Conservation (phyloP, 169 alveolate species). For the Plasmodium malariae region DNA sequence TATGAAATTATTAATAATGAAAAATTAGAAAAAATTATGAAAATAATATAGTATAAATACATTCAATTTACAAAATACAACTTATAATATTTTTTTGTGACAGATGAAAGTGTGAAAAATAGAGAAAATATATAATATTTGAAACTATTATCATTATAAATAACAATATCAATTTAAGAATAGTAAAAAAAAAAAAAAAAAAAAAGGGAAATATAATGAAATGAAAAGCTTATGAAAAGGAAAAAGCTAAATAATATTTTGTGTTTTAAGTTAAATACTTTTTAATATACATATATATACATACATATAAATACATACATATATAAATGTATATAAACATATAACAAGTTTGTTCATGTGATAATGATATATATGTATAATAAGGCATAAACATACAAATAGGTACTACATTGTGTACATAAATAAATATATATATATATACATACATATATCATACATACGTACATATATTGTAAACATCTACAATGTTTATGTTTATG, state of each 20-base stretch:
- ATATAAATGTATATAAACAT: no score
- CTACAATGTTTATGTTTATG: background rate
- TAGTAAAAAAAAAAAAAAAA: constrained; percentile 8
- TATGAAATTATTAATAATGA: background rate
- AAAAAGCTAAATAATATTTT: background rate
- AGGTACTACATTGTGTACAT: no score
- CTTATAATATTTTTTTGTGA: constrained; percentile 46
- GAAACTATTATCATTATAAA: constrained; percentile 42
- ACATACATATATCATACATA: no score
- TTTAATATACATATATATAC: background rate
- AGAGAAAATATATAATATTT: constrained; percentile 12
- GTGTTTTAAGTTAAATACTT: background rate
- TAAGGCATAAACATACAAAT: no score
- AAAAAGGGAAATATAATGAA: constrained; percentile 4
- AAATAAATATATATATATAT: constrained; percentile 25
- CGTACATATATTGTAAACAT: background rate
- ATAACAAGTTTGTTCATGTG: no score
- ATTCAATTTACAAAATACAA: constrained; percentile 44
- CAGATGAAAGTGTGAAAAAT: background rate
- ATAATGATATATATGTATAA: no score
- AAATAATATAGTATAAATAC: background rate
- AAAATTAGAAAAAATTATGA: constrained; percentile 19
- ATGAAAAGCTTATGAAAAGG: background rate
- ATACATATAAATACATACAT: no score
- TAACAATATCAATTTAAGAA: constrained; percentile 7